These are phyloP conservation scores for Clavariopsis aquatica DNA, from an alignment of 495 filamentous ascomycete species.

Conservation along the genomic window DNA sequence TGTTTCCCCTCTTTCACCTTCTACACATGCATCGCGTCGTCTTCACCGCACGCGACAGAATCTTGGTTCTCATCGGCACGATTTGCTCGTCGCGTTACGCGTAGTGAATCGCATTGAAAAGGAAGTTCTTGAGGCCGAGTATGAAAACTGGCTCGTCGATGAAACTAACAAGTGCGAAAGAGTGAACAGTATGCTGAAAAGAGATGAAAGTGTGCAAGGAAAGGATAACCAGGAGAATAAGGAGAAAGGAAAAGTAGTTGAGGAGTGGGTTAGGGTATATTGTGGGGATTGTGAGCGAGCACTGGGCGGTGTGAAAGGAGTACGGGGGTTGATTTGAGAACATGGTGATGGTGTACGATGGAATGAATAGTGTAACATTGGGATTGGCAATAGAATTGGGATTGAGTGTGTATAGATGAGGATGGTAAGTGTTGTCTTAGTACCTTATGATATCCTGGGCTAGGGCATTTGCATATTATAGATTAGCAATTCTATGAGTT, in stretches of 20 bases:
- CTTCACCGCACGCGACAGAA: slow-evolving; percentile 76
- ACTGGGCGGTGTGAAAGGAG: slow-evolving; percentile 16
- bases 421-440: not conserved
- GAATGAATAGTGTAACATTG: too few relatives aligned
- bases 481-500: too few relatives aligned
- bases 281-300: slow-evolving; percentile 34
- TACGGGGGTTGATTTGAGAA: not conserved
- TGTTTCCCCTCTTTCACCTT: slow-evolving; percentile 9
- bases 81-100: slow-evolving; percentile 85
- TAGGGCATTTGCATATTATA: not conserved
- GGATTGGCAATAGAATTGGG: not conserved
- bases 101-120: slow-evolving; percentile 85
- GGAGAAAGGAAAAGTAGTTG: slow-evolving; percentile 15
- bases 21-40: slow-evolving; percentile 47
- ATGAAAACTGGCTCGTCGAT: slow-evolving; percentile 82
- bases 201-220: not conserved
- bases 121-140: slow-evolving; percentile 82
- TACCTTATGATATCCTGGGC: not conserved
- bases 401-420: not conserved
- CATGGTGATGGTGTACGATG: too few relatives aligned
- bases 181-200: slow-evolving; percentile 55
- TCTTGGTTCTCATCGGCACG: slow-evolving; percentile 83
- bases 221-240: slow-evolving; percentile 17
- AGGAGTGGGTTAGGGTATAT: slow-evolving; percentile 31
- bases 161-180: slow-evolving; percentile 70